These are phyloP conservation scores for Tetradesmus lagerheimii DNA, from an alignment of 139 green algal genomes.

Conservation along the genomic window DNA sequence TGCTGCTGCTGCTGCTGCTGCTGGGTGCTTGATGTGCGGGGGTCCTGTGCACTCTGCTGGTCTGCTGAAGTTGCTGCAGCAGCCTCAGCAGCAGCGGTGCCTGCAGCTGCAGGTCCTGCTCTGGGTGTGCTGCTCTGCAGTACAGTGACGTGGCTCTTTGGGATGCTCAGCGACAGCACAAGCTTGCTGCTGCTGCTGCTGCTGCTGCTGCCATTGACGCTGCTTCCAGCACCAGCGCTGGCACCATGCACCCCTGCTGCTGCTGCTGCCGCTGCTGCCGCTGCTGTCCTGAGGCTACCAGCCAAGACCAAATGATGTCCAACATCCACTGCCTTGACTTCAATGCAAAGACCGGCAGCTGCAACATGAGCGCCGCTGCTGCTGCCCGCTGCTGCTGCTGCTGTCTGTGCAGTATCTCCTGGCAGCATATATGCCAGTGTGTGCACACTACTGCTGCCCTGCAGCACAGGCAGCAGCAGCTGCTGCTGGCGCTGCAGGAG, in stretches of 20 bases:
- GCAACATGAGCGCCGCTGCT: neutral
- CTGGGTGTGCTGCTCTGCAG: neutral
- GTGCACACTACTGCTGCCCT: neutral
- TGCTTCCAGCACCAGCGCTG: neutral
- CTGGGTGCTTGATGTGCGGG: neutral
- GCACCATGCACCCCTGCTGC: neutral
- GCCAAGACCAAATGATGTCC: neutral
- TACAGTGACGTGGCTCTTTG: neutral
- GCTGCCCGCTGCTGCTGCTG: neutral
- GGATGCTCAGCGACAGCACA: neutral
- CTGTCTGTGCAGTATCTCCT: too few species aligned
- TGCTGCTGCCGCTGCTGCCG: slow-evolving; percentile 10
- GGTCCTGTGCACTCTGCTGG: neutral
- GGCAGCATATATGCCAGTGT: slow-evolving; percentile 8
- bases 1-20: slow-evolving; percentile 11
- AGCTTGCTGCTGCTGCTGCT: slow-evolving; percentile 8
- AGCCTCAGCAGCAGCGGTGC: neutral
- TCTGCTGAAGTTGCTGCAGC: neutral
- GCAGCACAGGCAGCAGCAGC: neutral
- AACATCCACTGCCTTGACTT: neutral
- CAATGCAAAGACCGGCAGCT: neutral
- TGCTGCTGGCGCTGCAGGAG: neutral
- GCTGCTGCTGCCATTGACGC: neutral
- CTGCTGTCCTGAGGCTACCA: neutral
- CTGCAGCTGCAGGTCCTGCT: neutral